Percentiles rank a stretch among this genome's conserved stretches.
Conservation (phyloP, 352 stramenopile species). For the Pythium chondricola region DNA sequence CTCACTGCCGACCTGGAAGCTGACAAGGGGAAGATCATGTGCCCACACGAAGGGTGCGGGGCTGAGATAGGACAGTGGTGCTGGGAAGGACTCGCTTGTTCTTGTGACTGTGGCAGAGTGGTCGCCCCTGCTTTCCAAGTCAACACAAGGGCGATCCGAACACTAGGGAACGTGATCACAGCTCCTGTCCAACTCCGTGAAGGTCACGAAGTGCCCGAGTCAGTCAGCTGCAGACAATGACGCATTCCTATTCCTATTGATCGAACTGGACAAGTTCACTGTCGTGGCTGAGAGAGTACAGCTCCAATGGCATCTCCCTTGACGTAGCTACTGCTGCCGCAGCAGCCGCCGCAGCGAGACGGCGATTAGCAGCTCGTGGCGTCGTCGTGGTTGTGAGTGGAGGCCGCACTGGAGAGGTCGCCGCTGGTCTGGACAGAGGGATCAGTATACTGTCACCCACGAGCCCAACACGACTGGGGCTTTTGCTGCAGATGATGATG, state of each 20-base stretch:
- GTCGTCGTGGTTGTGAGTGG: too few species aligned
- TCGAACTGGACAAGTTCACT: conserved; percentile 41
- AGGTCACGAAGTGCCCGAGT: too few species aligned
- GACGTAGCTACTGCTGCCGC: not conserved
- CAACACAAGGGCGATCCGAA: conserved; percentile 36
- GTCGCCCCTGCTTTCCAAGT: conserved; percentile 42
- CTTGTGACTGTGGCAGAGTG: conserved; percentile 27
- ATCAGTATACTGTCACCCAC: conserved; percentile 37
- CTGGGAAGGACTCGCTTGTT: conserved; percentile 5
- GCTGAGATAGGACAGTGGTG: conserved; percentile 4
- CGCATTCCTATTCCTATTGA: conserved; percentile 2
- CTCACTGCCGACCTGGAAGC: not conserved
- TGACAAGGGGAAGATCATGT: conserved; percentile 4
- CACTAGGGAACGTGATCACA: conserved; percentile 39
- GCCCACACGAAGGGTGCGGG: conserved; percentile 9
- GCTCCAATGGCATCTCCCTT: not conserved
- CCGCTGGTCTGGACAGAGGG: conserved; percentile 14
- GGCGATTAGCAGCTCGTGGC: conserved; percentile 1
- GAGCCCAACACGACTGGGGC: not conserved
- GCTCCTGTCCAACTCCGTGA: not conserved
- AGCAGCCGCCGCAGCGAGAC: conserved; percentile 5
- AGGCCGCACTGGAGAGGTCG: not conserved
- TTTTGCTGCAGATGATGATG: not conserved
- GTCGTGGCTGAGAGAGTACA: conserved; percentile 7
- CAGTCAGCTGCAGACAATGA: not conserved